phyloP scores from a whole-genome alignment of 2,329 filamentous ascomycete species.

The Berkeleyomyces basicola region DNA sequence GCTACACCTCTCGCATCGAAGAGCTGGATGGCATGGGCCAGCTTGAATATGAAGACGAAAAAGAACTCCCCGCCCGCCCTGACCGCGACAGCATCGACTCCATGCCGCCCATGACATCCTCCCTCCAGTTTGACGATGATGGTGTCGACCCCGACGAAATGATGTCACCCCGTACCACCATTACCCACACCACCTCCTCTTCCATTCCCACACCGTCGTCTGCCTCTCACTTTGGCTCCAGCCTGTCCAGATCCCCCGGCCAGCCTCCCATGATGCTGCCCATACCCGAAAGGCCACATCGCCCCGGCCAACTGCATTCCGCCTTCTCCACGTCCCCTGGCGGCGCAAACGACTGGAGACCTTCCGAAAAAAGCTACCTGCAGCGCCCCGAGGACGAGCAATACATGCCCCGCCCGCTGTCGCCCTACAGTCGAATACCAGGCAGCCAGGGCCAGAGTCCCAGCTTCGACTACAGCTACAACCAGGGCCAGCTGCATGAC shows the following conservation, averaged over 20 bases:
- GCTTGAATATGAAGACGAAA: constrained; percentile 37
- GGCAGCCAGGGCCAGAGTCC: constrained; percentile 21
- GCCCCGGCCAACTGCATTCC: constrained; percentile 10
- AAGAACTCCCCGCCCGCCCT: constrained; percentile 57
- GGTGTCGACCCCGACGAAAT: constrained; percentile 24
- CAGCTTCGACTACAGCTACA: constrained; percentile 19
- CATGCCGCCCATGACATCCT: constrained; percentile 22
- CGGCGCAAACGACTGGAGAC: constrained; percentile 19
- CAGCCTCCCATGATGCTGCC: constrained; percentile 5
- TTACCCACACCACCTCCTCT: not conserved
- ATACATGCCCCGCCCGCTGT: constrained; percentile 56
- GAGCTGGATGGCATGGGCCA: constrained; percentile 62
- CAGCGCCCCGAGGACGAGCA: constrained; percentile 36
- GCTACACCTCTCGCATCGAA: constrained; percentile 77
- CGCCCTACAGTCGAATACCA: constrained; percentile 43
- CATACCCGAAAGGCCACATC: constrained; percentile 7
- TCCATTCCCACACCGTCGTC: not conserved
- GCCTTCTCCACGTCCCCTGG: constrained; percentile 16
- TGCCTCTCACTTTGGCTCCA: constrained; percentile 2
- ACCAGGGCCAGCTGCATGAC: constrained; percentile 14
- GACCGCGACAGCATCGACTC: constrained; percentile 31
- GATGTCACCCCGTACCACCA: constrained; percentile 3
- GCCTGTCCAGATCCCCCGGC: not conserved
- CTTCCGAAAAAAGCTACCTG: constrained; percentile 18
- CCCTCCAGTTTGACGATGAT: constrained; percentile 23